Evolutionary conservation across 371 early-diverging fungal genomes (phyloP).

Genomic region (Actinomortierella wolfii): DNA sequence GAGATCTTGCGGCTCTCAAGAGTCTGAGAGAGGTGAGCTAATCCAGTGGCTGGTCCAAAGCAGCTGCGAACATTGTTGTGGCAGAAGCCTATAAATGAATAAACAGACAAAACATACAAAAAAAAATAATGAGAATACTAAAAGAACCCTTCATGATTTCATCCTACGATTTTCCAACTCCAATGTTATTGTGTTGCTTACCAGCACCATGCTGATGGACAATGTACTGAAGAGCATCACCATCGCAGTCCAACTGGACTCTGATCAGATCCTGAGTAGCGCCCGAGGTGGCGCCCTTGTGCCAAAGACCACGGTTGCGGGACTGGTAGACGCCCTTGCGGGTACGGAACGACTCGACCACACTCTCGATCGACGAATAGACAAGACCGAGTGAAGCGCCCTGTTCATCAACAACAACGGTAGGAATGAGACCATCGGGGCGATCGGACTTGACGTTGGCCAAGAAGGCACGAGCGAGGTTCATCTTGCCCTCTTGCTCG

Average conservation of each 20-base stretch:
- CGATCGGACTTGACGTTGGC: conserved; percentile 80
- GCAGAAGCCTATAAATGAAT: conserved; percentile 79
- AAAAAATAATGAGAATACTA: conserved; percentile 5
- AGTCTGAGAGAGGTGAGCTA: conserved; percentile 72
- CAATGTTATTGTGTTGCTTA: too few species aligned
- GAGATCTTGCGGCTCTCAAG: conserved; percentile 67
- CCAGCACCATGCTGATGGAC: conserved; percentile 90
- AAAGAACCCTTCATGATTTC: not conserved
- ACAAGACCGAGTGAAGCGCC: conserved; percentile 89
- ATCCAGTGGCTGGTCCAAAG: conserved; percentile 82
- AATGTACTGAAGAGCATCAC: conserved; percentile 85
- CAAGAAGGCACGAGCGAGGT: conserved; percentile 73
- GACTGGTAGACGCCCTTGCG: conserved; percentile 93
- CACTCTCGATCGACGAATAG: conserved; percentile 85
- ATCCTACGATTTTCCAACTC: too few species aligned
- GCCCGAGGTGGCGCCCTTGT: conserved; percentile 94
- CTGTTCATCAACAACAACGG: conserved; percentile 91
- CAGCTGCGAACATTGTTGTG: conserved; percentile 91
- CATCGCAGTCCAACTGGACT: conserved; percentile 89
- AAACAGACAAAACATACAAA: not conserved
- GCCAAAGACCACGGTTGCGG: conserved; percentile 92
- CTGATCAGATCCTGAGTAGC: conserved; percentile 84
- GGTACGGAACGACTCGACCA: conserved; percentile 79
- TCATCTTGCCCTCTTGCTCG: conserved; percentile 50
- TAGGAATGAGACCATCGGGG: conserved; percentile 86